Base-by-base conservation (phyloP, 2,329 filamentous ascomycete genomes). In the Colletotrichum brevisporum region DNA sequence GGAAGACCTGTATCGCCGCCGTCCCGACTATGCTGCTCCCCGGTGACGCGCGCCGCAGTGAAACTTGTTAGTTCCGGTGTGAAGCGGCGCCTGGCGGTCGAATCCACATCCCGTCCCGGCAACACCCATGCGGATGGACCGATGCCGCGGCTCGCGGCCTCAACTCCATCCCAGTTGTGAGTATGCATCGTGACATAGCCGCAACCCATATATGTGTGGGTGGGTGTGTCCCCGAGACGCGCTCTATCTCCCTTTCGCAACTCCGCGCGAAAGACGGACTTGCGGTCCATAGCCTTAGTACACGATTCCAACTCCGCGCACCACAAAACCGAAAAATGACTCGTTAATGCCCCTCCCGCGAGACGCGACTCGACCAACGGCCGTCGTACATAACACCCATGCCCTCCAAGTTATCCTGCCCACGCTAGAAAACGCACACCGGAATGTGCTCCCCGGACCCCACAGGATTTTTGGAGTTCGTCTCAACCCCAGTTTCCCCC, bases 401-500 rank as follows among this genome's bases (percentile, higher is more conserved):
- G 27, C 18, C 8, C 47, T 12, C 10, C 48, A 43, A 43, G 16
- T 43, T 43, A 9, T 43, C n/a, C 10, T 21, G 18, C 6, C 27
- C 27, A 31, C 47, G 21, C 47, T 50, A 18, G 47, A 24, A 18
- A 18, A 50, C 47, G 21, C 47, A 10, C 9, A 21, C 36, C 64
- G 58, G 58, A 57, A 43, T 26, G 50, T 6, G 15, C 39, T 63
- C 64, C 64, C 64, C 64, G 43, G 58, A 67, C 64, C 64, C 64
- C 64, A 52, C 64, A 67, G 39, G 15, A 45, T 55, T 43, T 48
- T n/a, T 57, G 41, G 52, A 45, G 31, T 51, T 67, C 58, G 31
- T 62, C 51, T 67, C 51, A 52, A 56, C 58, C 64, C 63, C 64
- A 54, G 26, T 61, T 61, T 67, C 47, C 64, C 64, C 58, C 64